Conservation (phyloP, 495 filamentous ascomycete species). For the Neurospora africana region DNA sequence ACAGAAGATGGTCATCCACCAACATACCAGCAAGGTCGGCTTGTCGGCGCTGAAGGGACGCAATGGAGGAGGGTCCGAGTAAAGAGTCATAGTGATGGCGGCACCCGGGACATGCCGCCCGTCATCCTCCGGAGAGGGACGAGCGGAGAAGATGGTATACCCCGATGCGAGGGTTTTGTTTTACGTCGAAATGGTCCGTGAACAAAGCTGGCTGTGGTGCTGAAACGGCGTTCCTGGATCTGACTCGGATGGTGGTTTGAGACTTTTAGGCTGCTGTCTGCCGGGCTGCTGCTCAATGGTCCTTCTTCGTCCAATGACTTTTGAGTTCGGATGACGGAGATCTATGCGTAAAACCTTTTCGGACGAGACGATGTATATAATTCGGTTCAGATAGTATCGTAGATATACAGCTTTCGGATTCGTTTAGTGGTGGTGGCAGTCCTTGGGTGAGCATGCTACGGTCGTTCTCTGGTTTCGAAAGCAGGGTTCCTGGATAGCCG, state of each 20-base stretch:
- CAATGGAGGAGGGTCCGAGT: conserved; percentile 48
- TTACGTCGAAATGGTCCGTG: neutral
- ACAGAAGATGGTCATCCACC: conserved; percentile 86
- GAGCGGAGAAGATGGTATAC: conserved; percentile 27
- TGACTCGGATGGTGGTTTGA: neutral
- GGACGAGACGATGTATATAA: neutral
- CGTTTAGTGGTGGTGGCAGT: neutral
- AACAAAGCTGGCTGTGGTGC: neutral
- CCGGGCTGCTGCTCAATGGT: neutral
- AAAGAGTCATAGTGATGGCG: conserved; percentile 38
- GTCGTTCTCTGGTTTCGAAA: neutral
- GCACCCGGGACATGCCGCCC: conserved; percentile 31
- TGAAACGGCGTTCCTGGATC: neutral
- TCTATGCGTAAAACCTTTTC: neutral
- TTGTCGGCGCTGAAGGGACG: conserved; percentile 50
- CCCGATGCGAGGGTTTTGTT: neutral
- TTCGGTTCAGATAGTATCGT: neutral
- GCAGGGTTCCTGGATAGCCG: neutral
- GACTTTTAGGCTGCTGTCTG: neutral
- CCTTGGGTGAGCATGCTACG: neutral
- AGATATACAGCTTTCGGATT: neutral
- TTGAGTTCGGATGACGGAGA: neutral
- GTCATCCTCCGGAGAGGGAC: conserved; percentile 54
- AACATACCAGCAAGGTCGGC: conserved; percentile 77
- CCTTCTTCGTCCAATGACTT: neutral